These are phyloP conservation scores for Mortierella sp. DNA, from an alignment of 371 early-diverging fungal genomes.

Conservation along the genomic window DNA sequence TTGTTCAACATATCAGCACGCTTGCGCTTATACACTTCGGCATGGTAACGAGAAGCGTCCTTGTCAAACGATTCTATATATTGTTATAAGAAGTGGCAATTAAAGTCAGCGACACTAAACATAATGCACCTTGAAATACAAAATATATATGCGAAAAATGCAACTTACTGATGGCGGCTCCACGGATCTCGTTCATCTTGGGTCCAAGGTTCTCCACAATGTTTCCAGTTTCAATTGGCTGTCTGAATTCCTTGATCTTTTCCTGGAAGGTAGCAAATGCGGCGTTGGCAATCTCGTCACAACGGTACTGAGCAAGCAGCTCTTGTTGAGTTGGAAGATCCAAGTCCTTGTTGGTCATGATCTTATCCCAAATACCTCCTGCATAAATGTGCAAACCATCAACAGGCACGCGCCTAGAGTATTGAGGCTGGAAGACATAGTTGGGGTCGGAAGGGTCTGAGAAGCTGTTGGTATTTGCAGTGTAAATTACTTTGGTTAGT, in stretches of 20 bases:
- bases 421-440: constrained; percentile 89
- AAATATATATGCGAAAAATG: not conserved
- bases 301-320: constrained; percentile 96
- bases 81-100: not conserved
- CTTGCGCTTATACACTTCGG: constrained; percentile 91
- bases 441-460: constrained; percentile 72
- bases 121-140: no score
- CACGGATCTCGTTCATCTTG: constrained; percentile 70
- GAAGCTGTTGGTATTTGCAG: constrained; percentile 65
- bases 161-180: constrained; percentile 67
- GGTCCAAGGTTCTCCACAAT: constrained; percentile 84
- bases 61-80: constrained; percentile 79
- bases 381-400: constrained; percentile 96
- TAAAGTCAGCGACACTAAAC: constrained; percentile 6
- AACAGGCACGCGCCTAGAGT: constrained; percentile 94
- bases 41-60: constrained; percentile 91
- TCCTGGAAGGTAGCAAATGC: constrained; percentile 80
- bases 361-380: constrained; percentile 94
- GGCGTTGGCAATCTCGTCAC: constrained; percentile 95
- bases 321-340: constrained; percentile 99
- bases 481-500: no score
- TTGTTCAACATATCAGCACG: constrained; percentile 82
- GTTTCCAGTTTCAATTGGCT: constrained; percentile 81
- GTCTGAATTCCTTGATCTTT: constrained; percentile 70
- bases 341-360: constrained; percentile 93